phyloP scores from a whole-genome alignment of 139 green algal genomes.

The Medakamo hakoo region DNA sequence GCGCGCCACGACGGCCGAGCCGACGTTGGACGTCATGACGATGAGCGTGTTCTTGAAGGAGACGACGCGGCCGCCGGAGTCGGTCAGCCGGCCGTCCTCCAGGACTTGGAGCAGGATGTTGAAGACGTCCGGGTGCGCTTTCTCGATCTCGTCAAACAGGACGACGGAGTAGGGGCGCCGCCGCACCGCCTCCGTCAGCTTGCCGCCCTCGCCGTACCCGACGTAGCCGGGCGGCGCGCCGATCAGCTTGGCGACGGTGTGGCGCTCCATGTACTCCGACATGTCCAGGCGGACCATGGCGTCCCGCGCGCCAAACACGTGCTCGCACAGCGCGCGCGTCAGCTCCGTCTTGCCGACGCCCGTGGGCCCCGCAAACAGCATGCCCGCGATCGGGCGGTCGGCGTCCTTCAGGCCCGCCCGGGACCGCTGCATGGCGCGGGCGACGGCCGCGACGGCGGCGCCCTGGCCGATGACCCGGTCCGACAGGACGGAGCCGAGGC shows the following conservation, averaged over 20 bases:
- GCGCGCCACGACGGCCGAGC: constrained; percentile 37
- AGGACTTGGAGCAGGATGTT: constrained; percentile 94
- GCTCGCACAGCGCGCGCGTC: constrained; percentile 26
- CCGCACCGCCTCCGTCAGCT: constrained; percentile 61
- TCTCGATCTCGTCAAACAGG: constrained; percentile 97
- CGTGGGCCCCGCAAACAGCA: constrained; percentile 64
- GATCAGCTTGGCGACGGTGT: constrained; percentile 64
- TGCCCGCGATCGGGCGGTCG: constrained; percentile 44
- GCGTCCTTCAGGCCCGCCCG: constrained; percentile 38
- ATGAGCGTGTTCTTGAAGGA: constrained; percentile 66
- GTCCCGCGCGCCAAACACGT: constrained; percentile 15
- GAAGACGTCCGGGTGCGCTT: constrained; percentile 98
- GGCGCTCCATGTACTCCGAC: constrained; percentile 60
- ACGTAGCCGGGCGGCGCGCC: constrained; percentile 55
- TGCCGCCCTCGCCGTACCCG: constrained; percentile 56
- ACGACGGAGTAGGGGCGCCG: constrained; percentile 67
- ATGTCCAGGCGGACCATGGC: constrained; percentile 51
- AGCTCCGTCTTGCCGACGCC: constrained; percentile 79
- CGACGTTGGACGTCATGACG: constrained; percentile 66
- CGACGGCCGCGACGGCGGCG: constrained; percentile 36
- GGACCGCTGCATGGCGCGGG: constrained; percentile 35
- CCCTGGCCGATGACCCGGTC: constrained; percentile 53
- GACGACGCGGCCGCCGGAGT: constrained; percentile 49
- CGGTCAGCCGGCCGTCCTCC: constrained; percentile 86
- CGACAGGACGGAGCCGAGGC: constrained; percentile 20